phyloP scores from a whole-genome alignment of 352 stramenopile genomes.

The Peronospora farinosa region DNA sequence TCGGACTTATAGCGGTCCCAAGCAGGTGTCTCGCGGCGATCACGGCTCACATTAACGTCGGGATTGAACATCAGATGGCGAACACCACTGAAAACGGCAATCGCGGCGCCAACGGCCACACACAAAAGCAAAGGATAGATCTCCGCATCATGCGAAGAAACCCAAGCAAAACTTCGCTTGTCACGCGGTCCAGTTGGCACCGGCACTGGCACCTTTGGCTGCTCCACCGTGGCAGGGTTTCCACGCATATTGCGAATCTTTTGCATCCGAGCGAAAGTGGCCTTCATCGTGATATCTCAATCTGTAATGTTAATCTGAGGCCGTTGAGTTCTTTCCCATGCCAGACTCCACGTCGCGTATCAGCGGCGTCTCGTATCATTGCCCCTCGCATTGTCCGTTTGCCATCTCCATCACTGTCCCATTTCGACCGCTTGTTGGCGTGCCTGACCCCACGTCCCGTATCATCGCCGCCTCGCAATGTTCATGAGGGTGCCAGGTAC shows the following conservation, averaged over 20 bases:
- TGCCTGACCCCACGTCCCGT: constrained; percentile 1
- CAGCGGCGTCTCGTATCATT: no score
- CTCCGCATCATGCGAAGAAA: constrained; percentile 27
- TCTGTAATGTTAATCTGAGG: constrained; percentile 6
- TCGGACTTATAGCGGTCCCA: constrained; percentile 30
- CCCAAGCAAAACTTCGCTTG: constrained; percentile 20
- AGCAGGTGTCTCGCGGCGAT: constrained; percentile 24
- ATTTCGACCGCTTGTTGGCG: background rate
- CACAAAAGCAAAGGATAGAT: constrained; percentile 33
- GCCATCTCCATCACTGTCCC: no score
- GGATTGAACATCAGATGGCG: constrained; percentile 27
- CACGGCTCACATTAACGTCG: constrained; percentile 27
- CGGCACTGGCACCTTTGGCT: constrained; percentile 19
- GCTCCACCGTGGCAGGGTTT: constrained; percentile 10
- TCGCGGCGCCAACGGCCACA: constrained; percentile 14
- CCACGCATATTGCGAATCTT: constrained; percentile 10
- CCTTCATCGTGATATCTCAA: constrained; percentile 10
- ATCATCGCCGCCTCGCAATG: constrained; percentile 1
- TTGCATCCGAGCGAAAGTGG: constrained; percentile 13
- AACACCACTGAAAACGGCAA: constrained; percentile 18
- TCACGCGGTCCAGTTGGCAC: constrained; percentile 15
- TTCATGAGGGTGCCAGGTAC: no score
- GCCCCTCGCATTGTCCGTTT: no score
- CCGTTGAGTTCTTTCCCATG: no score
- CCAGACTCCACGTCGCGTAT: no score